Evolutionary conservation across 768 basidiomycete species (phyloP).

Genomic region (Suillus sp.): DNA sequence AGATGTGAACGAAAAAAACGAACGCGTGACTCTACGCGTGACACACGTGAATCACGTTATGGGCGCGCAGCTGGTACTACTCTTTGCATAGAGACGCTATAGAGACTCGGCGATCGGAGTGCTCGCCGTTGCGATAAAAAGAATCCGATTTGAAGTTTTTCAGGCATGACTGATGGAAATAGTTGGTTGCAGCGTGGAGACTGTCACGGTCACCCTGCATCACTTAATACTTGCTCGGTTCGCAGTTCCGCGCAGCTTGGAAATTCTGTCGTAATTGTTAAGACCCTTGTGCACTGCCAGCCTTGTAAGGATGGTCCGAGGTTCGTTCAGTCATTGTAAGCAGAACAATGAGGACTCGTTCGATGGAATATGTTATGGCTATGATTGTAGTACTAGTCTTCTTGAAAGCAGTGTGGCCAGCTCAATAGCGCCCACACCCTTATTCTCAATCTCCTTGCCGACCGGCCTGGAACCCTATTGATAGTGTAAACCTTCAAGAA

Average conservation of each 20-base stretch:
- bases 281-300: neutral
- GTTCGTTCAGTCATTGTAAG: neutral
- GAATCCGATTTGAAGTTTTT: neutral
- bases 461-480: constrained; percentile 52
- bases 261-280: neutral
- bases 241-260: neutral
- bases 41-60: constrained; percentile 12
- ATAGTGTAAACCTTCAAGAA: constrained; percentile 31
- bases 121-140: neutral
- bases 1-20: constrained; percentile 16
- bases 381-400: neutral
- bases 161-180: constrained; percentile 1
- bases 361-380: neutral
- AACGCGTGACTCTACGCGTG: constrained; percentile 19
- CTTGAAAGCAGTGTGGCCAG: neutral
- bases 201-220: constrained; percentile 1
- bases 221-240: neutral
- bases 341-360: neutral
- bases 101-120: constrained; percentile 1
- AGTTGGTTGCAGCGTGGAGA: constrained; percentile 3
- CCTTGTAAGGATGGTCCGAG: neutral
- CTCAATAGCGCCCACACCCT: constrained; percentile 3
- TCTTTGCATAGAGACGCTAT: constrained; percentile 1
- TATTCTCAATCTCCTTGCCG: constrained; percentile 58
- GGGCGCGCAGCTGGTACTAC: neutral